Percentiles rank a stretch among this genome's conserved stretches.
phyloP scores from a whole-genome alignment of 1,284 basidiomycete species.

The Xanthoconium separans region DNA sequence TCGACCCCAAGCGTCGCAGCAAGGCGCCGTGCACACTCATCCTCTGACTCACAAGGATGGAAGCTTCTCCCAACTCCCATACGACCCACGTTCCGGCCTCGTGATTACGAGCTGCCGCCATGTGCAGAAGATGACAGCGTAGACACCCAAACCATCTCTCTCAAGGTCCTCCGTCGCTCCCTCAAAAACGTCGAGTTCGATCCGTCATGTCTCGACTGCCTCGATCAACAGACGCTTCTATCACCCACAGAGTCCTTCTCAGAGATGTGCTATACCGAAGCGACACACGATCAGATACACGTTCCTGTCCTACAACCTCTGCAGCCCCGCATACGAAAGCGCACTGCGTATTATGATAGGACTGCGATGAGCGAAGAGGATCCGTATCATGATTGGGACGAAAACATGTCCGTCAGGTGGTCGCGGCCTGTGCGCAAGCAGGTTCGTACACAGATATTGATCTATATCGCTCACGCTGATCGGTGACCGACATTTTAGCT shows the following conservation, averaged over 20 bases:
- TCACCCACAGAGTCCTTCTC: slow-evolving; percentile 36
- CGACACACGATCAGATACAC: slow-evolving; percentile 28
- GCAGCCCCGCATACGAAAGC: slow-evolving; percentile 34
- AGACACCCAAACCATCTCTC: slow-evolving; percentile 27
- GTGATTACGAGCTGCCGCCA: slow-evolving; percentile 31
- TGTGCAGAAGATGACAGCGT: slow-evolving; percentile 29
- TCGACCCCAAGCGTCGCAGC: slow-evolving; percentile 8
- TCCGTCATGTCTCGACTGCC: slow-evolving; percentile 33
- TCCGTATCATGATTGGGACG: slow-evolving; percentile 35
- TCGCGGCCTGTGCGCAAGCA: slow-evolving; percentile 8
- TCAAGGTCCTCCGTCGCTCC: slow-evolving; percentile 35
- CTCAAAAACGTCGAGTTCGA: slow-evolving; percentile 35
- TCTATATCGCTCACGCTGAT: slow-evolving; percentile 8
- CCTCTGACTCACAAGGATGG: slow-evolving; percentile 34
- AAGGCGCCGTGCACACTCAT: slow-evolving; percentile 32
- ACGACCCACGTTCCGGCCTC: slow-evolving; percentile 34
- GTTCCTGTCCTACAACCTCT: slow-evolving; percentile 31
- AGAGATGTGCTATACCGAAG: slow-evolving; percentile 33
- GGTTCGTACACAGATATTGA: slow-evolving; percentile 18
- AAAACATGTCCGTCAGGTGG: slow-evolving; percentile 31
- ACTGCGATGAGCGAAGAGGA: slow-evolving; percentile 36
- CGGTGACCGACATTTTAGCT: slow-evolving; percentile 13
- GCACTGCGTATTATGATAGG: slow-evolving; percentile 28
- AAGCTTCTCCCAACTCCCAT: slow-evolving; percentile 33
- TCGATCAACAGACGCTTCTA: slow-evolving; percentile 36